Percentiles rank a stretch among this genome's conserved stretches.
phyloP scores from a whole-genome alignment of 169 alveolate genomes.

The Eimeria zaria region DNA sequence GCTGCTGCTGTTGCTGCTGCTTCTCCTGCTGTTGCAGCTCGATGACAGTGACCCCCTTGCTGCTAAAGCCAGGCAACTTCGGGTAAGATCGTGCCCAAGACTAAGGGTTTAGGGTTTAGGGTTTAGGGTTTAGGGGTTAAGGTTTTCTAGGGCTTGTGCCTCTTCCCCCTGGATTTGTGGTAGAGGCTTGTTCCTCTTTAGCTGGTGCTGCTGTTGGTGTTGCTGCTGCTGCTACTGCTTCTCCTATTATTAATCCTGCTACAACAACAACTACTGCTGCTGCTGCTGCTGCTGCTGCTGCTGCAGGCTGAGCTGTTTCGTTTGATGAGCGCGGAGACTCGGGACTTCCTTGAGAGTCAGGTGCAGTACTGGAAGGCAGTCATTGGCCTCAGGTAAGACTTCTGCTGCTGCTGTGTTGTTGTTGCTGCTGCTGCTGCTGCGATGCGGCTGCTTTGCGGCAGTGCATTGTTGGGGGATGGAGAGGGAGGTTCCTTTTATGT shows the following conservation, averaged over 20 bases:
- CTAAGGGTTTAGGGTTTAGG: not conserved
- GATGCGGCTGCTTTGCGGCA: not conserved
- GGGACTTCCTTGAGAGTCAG: conserved; percentile 12
- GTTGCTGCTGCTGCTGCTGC: not conserved
- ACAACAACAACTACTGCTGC: not conserved
- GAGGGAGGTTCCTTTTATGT: not conserved
- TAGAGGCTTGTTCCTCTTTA: not conserved
- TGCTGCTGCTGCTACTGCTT: not conserved
- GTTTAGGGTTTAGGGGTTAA: not conserved
- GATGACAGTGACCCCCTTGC: conserved; percentile 58
- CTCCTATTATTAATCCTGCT: not conserved
- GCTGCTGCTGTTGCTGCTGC: conserved; percentile 48
- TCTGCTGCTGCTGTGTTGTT: not conserved
- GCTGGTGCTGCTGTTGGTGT: not conserved
- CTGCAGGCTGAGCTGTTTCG: conserved; percentile 49
- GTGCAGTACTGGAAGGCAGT: conserved; percentile 32
- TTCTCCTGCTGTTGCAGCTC: conserved; percentile 5
- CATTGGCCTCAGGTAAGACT: conserved; percentile 1
- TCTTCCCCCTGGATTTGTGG: not conserved
- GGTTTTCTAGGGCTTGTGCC: not conserved
- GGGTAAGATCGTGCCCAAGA: conserved; percentile 3
- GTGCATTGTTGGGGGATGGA: not conserved
- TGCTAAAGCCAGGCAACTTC: conserved; percentile 35
- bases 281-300: conserved; percentile 64
- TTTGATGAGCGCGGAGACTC: conserved; percentile 16